Percentiles rank a stretch among this genome's conserved stretches.
These are phyloP conservation scores for Lophiotrema nucula DNA, from an alignment of 495 filamentous ascomycete species.

Conservation along the genomic window DNA sequence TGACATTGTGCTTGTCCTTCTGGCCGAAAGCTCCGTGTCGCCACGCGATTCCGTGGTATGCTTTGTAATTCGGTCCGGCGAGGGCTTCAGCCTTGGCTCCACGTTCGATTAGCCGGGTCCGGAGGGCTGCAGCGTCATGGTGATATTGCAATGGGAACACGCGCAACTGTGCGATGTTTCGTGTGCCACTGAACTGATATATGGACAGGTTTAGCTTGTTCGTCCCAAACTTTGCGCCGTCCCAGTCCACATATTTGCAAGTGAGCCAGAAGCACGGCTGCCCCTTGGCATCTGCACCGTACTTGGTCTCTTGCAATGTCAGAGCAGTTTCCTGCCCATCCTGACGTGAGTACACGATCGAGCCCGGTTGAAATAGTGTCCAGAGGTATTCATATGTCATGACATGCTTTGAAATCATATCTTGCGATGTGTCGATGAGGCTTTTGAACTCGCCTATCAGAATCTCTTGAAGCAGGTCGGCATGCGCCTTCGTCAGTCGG, in stretches of 20 bases:
- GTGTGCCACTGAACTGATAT: slow-evolving; percentile 54
- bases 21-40: slow-evolving; percentile 30
- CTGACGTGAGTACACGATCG: slow-evolving; percentile 43
- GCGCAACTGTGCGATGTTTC: slow-evolving; percentile 53
- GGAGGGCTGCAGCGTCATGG: slow-evolving; percentile 44
- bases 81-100: slow-evolving; percentile 45
- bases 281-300: slow-evolving; percentile 37
- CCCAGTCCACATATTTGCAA: slow-evolving; percentile 56
- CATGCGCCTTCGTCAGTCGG: slow-evolving; percentile 52
- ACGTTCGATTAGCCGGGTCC: slow-evolving; percentile 38
- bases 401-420: slow-evolving; percentile 57
- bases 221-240: slow-evolving; percentile 60
- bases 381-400: slow-evolving; percentile 60
- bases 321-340: slow-evolving; percentile 45
- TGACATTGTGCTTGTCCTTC: slow-evolving; percentile 51
- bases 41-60: slow-evolving; percentile 55
- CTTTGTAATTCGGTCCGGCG: slow-evolving; percentile 62
- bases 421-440: slow-evolving; percentile 55
- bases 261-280: slow-evolving; percentile 40
- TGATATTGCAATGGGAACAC: slow-evolving; percentile 61
- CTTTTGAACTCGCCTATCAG: slow-evolving; percentile 60
- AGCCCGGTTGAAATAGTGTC: slow-evolving; percentile 54
- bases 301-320: slow-evolving; percentile 38
- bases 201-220: slow-evolving; percentile 47
- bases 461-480: slow-evolving; percentile 55